Conservation (phyloP, 768 basidiomycete genomes). For the Podaxis sp. region DNA sequence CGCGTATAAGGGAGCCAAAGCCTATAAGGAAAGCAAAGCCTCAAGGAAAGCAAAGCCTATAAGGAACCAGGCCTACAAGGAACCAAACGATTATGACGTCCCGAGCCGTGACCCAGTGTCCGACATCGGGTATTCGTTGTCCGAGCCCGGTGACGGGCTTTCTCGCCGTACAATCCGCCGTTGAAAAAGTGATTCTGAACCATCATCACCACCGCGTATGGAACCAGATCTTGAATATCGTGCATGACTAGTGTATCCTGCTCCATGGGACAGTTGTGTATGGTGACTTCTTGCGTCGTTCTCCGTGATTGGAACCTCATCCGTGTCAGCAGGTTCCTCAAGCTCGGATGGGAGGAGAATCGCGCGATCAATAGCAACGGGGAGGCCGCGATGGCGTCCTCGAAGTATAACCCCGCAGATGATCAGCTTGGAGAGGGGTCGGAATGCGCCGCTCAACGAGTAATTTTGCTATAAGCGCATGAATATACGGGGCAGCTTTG, state of each 20-base stretch:
- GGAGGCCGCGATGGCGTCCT: slow-evolving; percentile 85
- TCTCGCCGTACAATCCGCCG: background rate
- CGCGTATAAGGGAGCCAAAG: too few species aligned
- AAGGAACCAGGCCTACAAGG: too few species aligned
- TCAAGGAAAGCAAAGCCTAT: too few species aligned
- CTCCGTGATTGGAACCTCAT: background rate
- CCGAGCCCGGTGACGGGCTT: background rate
- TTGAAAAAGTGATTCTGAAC: background rate
- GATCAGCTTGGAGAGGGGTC: slow-evolving; percentile 82
- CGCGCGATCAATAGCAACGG: slow-evolving; percentile 85
- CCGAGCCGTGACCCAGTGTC: background rate
- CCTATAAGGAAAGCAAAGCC: too few species aligned
- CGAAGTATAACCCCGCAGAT: slow-evolving; percentile 89
- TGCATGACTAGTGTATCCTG: background rate
- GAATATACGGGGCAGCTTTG: background rate
- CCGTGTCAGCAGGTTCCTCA: slow-evolving; percentile 19
- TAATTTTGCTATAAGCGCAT: slow-evolving; percentile 59
- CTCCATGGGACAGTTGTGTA: background rate
- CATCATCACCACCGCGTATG: background rate
- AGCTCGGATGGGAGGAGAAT: slow-evolving; percentile 75
- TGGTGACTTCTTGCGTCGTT: slow-evolving; percentile 1
- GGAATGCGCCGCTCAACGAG: slow-evolving; percentile 76
- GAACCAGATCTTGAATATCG: background rate
- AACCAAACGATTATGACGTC: too few species aligned
- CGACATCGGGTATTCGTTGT: background rate